Evolutionary conservation across 2,329 filamentous ascomycete genomes (phyloP).

Genomic region (Claviceps africana): DNA sequence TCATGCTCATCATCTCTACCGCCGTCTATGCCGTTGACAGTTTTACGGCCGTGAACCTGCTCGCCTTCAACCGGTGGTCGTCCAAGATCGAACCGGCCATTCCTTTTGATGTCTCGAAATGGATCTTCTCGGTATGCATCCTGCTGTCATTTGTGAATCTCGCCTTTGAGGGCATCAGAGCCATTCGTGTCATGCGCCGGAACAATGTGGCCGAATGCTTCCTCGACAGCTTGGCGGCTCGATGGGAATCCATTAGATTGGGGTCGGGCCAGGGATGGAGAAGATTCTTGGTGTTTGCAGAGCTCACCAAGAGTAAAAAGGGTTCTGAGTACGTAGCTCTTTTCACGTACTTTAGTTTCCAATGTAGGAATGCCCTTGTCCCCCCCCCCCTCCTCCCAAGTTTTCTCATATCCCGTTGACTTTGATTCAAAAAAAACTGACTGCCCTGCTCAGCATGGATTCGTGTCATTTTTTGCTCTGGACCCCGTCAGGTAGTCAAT

Average conservation of each 20-base stretch:
- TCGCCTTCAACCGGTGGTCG: constrained; percentile 82
- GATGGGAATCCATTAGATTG: constrained; percentile 68
- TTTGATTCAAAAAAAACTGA: neutral
- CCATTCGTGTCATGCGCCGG: constrained; percentile 65
- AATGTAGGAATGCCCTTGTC: constrained; percentile 30
- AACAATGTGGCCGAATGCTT: constrained; percentile 86
- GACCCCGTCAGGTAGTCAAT: constrained; percentile 83
- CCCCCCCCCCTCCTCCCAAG: neutral
- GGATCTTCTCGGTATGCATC: constrained; percentile 91
- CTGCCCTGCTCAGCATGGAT: constrained; percentile 51
- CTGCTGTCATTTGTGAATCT: constrained; percentile 79
- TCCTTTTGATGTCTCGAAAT: constrained; percentile 66
- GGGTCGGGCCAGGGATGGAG: constrained; percentile 67
- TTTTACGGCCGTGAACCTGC: constrained; percentile 83
- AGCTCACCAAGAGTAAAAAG: constrained; percentile 82
- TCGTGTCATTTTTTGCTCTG: constrained; percentile 78
- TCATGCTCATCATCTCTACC: constrained; percentile 63
- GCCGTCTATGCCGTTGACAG: constrained; percentile 82
- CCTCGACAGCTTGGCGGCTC: constrained; percentile 72
- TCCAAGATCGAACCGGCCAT: constrained; percentile 69
- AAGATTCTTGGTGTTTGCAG: constrained; percentile 83
- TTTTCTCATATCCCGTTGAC: neutral
- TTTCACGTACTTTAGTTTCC: constrained; percentile 74
- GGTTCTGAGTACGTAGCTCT: constrained; percentile 80
- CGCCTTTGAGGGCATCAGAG: constrained; percentile 64